Evolutionary conservation across 179 eudicot genomes (phyloP), one percentile per base, ranked within the genome.

Genomic region (Silene coronaria): DNA sequence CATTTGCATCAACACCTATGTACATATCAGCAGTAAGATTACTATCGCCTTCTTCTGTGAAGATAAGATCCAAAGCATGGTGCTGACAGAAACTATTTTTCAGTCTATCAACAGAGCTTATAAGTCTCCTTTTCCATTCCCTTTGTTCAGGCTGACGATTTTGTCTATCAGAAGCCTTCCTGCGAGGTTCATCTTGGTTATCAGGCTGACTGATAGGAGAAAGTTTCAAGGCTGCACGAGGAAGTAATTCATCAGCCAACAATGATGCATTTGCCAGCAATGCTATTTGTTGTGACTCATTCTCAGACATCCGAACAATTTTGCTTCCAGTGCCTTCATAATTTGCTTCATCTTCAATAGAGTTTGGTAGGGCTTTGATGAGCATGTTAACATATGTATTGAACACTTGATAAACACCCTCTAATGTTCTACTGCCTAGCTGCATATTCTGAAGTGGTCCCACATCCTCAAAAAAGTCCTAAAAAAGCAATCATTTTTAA

Each of bases 381-480:
- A 94, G 96, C 89, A 90, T 84, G 83, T 78, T 86, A 36, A 90
- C 77, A 78, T 91, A 94, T 1, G 96, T 83, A 84, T 85, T 88
- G 69, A 88, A 94, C 65, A 94, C 91, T 78, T 91, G 91, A 88
- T 85, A 91, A 65, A 94, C 87, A 72, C 98, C 98, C 75, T 94
- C 98, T 72, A 94, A 80, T 57, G 94, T 90, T 84, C 87, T 90
- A 75, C 92, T 91, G 38, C 96, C 97, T 78, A 94, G 79, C 72
- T 94, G 97, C 97, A 91, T 89, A 75, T 91, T 88, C 69, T 87
- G 85, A 17, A 94, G 89, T 67, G 98, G 94, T 64, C 90, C 97
- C 75, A 94, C 98, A 81, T 94, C 98, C 75, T 91, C 96, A 75
- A 94, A 90, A 76, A 94, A 92, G 78, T 94, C 97, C 98, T 94